Base-by-base conservation (phyloP, 495 filamentous ascomycete genomes). In the Tuber borchii region DNA sequence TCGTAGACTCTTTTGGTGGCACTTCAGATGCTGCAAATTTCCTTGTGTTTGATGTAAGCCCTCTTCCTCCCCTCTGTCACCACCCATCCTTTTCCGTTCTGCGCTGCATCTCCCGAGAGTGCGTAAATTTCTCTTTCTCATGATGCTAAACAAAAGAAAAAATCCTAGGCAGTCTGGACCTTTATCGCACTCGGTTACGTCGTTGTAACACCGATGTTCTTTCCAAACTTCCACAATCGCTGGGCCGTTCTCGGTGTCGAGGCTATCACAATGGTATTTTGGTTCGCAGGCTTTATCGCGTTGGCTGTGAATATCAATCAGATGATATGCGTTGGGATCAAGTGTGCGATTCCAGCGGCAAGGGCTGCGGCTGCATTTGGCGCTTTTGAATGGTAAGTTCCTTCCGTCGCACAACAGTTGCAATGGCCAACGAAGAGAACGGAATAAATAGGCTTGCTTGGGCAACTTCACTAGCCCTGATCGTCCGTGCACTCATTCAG, bases 211-310 rank as follows among this genome's bases (percentile, higher is more conserved):
- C 81, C 81, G 45, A 83, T 83, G 81, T 83, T 79, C 71, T 78
- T 77, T 61, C 81, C 81, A 22, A 71, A 79, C 20, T 75, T 83
- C 43, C 78, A 83, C 44, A 82, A 83, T 51, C 81, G 81, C 16
- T 83, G 81, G 81, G 81, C 75, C 40, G 81, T 83, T 70, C 77
- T 83, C 45, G 81, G 81, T 19, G 73, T 79, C 69, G 81, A 83
- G 68, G 79, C 78, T 31, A 75, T 83, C 43, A 81, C 81, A 22
- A 80, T 83, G 81, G 76, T 83, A 17, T 83, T 83, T 69, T 83
- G 81, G 81, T 83, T 83, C 40, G 81, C 81, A 5, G 81, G 81
- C 22, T 83, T 82, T 73, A 71, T 83, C 71, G 81, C 81, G 19
- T 61, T 83, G 20, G 81, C 81, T 3, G 81, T 73, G 61, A 73